These are phyloP conservation scores for Cyberlindnera xylosilytica DNA, from an alignment of 805 yeast genomes.

Conservation along the genomic window DNA sequence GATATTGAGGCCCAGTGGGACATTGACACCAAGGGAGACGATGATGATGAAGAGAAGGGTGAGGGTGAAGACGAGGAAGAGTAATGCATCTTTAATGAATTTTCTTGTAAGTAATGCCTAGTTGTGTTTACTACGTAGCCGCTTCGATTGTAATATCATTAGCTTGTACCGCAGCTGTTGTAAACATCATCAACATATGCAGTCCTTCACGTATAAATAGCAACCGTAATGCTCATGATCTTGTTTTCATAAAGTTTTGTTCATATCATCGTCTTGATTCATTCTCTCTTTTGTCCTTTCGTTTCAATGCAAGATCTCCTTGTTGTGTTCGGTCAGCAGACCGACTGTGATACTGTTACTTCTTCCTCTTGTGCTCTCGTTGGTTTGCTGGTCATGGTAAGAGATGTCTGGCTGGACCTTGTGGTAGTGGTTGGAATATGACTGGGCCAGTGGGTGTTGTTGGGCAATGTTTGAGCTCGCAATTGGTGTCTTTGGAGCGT, in stretches of 20 bases:
- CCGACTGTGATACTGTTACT: conserved; percentile 28
- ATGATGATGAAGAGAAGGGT: conserved; percentile 32
- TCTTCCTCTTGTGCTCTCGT: conserved; percentile 14
- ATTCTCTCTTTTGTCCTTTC: no score
- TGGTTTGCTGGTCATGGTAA: neutral
- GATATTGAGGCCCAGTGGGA: conserved; percentile 83
- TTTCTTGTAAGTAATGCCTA: no score
- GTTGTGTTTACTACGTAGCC: no score
- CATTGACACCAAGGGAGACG: conserved; percentile 48
- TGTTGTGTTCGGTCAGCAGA: neutral
- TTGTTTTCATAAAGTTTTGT: no score
- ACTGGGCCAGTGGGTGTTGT: conserved; percentile 8
- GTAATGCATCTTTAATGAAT: no score
- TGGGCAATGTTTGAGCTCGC: conserved; percentile 31
- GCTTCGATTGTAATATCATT: no score
- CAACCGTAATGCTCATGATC: no score
- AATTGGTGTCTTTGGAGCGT: conserved; percentile 33
- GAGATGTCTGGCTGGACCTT: conserved; percentile 15
- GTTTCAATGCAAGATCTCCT: no score
- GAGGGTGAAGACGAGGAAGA: conserved; percentile 22
- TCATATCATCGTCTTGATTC: no score
- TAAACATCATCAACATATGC: no score
- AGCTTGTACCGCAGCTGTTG: no score
- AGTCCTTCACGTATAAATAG: no score
- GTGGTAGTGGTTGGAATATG: conserved; percentile 40